A percentile compares a stretch with the other conserved stretches of the same genome.
phyloP scores from a whole-genome alignment of 1,284 basidiomycete genomes.

The Puccinia sorghi region DNA sequence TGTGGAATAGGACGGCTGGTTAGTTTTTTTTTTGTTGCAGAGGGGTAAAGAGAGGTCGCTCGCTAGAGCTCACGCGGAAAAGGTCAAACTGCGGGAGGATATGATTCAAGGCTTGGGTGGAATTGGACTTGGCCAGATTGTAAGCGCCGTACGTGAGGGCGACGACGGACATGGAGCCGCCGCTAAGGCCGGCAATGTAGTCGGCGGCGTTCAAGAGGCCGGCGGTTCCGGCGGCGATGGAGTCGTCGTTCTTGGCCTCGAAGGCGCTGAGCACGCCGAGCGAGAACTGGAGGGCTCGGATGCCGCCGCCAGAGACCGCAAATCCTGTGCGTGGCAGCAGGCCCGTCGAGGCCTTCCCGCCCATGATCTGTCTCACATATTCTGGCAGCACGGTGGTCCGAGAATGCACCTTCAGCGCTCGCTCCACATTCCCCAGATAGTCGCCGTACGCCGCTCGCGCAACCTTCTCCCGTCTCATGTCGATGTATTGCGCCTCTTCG shows the following conservation, averaged over 20 bases:
- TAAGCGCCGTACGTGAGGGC: slow-evolving; percentile 16
- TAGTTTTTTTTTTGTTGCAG: neutral
- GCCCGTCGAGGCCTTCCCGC: neutral
- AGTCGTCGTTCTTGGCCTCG: slow-evolving; percentile 66
- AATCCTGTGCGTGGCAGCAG: slow-evolving; percentile 39
- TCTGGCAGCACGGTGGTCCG: slow-evolving; percentile 7
- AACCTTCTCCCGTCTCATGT: slow-evolving; percentile 1
- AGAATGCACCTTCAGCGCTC: neutral
- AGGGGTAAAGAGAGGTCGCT: neutral
- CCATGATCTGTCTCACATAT: slow-evolving; percentile 17
- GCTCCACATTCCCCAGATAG: slow-evolving; percentile 25
- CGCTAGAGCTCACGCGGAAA: slow-evolving; percentile 25
- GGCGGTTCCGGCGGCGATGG: slow-evolving; percentile 66
- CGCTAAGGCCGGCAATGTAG: slow-evolving; percentile 34
- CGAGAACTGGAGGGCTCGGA: slow-evolving; percentile 66
- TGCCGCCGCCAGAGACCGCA: slow-evolving; percentile 57
- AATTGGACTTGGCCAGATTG: neutral
- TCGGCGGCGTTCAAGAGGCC: slow-evolving; percentile 66
- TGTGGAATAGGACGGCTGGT: neutral
- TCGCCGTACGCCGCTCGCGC: slow-evolving; percentile 23
- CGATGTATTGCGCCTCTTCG: slow-evolving; percentile 23
- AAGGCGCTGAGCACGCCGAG: slow-evolving; percentile 66
- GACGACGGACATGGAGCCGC: slow-evolving; percentile 32
- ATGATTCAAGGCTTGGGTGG: neutral
- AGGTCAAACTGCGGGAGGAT: slow-evolving; percentile 30